Conservation (phyloP, 2,329 filamentous ascomycete species). For the Paecilomyces niveus region DNA sequence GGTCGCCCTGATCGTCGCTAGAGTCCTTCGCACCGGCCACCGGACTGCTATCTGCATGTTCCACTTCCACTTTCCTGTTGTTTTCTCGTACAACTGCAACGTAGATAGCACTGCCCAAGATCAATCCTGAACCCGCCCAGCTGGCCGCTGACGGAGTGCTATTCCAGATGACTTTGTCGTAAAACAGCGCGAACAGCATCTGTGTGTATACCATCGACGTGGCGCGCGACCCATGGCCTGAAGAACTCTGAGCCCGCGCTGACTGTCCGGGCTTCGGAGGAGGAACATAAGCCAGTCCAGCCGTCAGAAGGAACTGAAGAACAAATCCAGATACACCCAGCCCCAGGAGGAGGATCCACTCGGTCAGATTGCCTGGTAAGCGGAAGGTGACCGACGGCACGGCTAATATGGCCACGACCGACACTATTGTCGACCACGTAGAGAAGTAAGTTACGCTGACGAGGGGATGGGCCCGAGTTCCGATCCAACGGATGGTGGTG, state of each 20-base stretch:
- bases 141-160: conserved; percentile 51
- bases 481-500: conserved; percentile 73
- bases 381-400: conserved; percentile 52
- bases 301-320: conserved; percentile 80
- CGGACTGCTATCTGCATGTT: neutral
- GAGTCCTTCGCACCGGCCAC: conserved; percentile 10
- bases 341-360: conserved; percentile 63
- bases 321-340: conserved; percentile 70
- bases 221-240: conserved; percentile 38
- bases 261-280: conserved; percentile 26
- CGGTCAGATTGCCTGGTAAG: conserved; percentile 44
- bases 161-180: conserved; percentile 59
- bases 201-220: conserved; percentile 64
- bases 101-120: conserved; percentile 59
- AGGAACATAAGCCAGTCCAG: conserved; percentile 66
- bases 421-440: conserved; percentile 62
- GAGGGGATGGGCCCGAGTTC: conserved; percentile 71
- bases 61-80: conserved; percentile 6
- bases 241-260: conserved; percentile 7
- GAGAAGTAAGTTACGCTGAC: conserved; percentile 82
- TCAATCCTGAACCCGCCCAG: conserved; percentile 55
- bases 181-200: conserved; percentile 61
- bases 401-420: conserved; percentile 50
- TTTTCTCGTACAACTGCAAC: conserved; percentile 51
- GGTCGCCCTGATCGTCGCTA: neutral